Evolutionary conservation across 208 protist genomes (phyloP), one percentile per base, ranked within the genome.

Genomic region (Wallacemonas sp.): DNA sequence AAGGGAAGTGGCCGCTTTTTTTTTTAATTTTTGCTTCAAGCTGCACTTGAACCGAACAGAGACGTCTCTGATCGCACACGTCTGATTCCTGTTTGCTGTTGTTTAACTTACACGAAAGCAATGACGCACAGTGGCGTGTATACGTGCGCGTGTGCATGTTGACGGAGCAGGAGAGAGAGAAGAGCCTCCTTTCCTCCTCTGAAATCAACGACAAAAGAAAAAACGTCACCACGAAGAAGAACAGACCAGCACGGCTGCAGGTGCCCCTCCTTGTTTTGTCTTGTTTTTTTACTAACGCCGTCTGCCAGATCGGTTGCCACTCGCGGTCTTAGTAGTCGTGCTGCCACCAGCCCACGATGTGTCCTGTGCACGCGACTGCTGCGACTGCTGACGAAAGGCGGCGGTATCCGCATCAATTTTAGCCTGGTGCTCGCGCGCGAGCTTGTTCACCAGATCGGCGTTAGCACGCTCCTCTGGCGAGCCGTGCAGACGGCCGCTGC

Each of bases 401-500:
- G 69, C 65, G 66, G 75, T 66, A 36, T 90, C 82, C 42, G 72
- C 70, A 16, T 75, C 73, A 26, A 93, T 70, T 44, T 84, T 80
- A 57, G 81, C 81, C 28, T 72, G 65, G 65, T 95, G 89, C 18
- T 85, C 81, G 25, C 70, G 69, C 65, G 86, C 85, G 71, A 93
- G 78, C 48, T 88, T 81, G 12, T 72, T 81, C 18, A 95, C 82
- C 3, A 93, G 46, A n/a, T 65, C 67, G 11, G 90, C 90, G 61
- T 93, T 95, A 2, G 65, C 77, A 8, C 90, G 79, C 77, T 95
- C 90, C 66, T 87, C 86, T 29, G 54, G 67, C 3, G 69, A 83
- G 62, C 90, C 90, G 69, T 95, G 90, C 52, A 82, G 68, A 16
- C 80, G 76, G 25, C 90, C 87, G 57, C 85, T 93, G 39, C 90